Conservation (phyloP, 1,139 yeast genomes). For the Arxiozyma slooffiae region DNA sequence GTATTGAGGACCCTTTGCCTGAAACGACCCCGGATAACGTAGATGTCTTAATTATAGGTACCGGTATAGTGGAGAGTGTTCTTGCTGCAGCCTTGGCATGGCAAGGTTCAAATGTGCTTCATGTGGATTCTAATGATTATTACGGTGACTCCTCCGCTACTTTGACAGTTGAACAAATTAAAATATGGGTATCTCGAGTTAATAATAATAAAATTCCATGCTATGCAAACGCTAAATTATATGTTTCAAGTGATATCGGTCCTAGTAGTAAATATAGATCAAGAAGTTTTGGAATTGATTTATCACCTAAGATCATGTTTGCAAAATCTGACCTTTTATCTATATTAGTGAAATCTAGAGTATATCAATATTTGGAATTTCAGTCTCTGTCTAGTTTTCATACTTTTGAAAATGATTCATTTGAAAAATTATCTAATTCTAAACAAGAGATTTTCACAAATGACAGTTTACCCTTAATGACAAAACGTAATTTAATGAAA, state of each 20-base stretch:
- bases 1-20: constrained; percentile 57
- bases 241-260: constrained; percentile 54
- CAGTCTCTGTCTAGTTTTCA: constrained; percentile 83
- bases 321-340: constrained; percentile 79
- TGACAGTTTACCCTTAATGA: constrained; percentile 61
- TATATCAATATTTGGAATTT: constrained; percentile 84
- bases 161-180: constrained; percentile 72
- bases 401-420: constrained; percentile 81
- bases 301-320: constrained; percentile 78
- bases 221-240: constrained; percentile 56
- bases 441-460: constrained; percentile 93
- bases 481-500: constrained; percentile 83
- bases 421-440: constrained; percentile 72
- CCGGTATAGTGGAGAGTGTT: constrained; percentile 81
- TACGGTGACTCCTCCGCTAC: constrained; percentile 89
- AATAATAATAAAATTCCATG: constrained; percentile 33
- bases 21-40: constrained; percentile 49
- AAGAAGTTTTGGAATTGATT: constrained; percentile 75
- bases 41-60: constrained; percentile 85
- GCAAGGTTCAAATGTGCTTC: constrained; percentile 89
- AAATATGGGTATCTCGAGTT: constrained; percentile 69
- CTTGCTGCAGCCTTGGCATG: constrained; percentile 91
- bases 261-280: constrained; percentile 31
- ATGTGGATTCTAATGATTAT: constrained; percentile 70
- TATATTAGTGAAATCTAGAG: constrained; percentile 70